Evolutionary conservation across 257 asterid species (phyloP).

Genomic region (Paulownia fortunei): DNA sequence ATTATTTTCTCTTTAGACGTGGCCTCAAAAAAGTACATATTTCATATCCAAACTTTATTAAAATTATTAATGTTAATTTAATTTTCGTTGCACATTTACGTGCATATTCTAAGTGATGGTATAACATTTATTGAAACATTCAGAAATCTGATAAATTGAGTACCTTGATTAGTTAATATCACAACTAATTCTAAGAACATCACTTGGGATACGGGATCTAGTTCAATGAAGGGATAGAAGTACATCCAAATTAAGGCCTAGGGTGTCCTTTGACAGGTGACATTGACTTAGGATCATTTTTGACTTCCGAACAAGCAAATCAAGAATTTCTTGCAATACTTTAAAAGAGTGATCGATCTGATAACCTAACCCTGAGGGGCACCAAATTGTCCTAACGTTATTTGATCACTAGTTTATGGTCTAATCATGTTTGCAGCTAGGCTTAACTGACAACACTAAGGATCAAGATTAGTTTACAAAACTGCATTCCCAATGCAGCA

Average conservation of each 20-base stretch:
- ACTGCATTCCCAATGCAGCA: neutral
- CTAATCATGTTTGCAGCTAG: neutral
- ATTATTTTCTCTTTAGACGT: no score
- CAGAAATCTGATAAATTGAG: no score
- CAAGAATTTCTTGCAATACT: neutral
- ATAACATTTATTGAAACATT: no score
- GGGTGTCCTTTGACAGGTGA: neutral
- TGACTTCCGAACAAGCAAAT: neutral
- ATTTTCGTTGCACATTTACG: no score
- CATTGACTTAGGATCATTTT: neutral
- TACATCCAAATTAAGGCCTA: neutral
- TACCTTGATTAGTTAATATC: no score
- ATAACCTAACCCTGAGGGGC: neutral
- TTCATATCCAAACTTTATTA: no score
- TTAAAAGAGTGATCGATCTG: neutral
- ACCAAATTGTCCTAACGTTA: neutral
- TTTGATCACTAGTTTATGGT: neutral
- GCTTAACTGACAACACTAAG: neutral
- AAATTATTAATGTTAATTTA: no score
- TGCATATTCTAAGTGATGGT: no score
- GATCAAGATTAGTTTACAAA: neutral
- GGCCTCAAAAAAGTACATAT: no score
- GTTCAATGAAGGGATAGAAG: neutral
- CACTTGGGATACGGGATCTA: neutral
- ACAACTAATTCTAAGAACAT: no score